Conservation (phyloP, 75 land plant genomes). For the Sequoiadendron giganteum region DNA sequence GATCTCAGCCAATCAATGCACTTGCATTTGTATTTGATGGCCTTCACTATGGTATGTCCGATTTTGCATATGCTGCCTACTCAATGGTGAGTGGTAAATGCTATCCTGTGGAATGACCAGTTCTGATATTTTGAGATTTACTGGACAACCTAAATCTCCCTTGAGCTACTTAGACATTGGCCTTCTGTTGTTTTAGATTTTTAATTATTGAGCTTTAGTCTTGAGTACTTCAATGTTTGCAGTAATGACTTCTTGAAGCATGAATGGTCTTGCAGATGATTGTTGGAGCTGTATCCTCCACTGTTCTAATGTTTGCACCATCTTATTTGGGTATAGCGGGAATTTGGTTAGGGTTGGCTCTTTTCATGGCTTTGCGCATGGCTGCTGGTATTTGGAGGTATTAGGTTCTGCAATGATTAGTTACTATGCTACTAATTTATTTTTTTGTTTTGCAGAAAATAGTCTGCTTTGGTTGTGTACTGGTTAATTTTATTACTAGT, state of each 20-base stretch:
- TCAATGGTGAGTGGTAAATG: slow-evolving; percentile 58
- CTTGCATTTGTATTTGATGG: slow-evolving; percentile 96
- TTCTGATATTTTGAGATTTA: not conserved
- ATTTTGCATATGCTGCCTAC: slow-evolving; percentile 79
- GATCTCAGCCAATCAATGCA: slow-evolving; percentile 86
- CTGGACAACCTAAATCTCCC: not conserved
- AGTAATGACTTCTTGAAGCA: not conserved
- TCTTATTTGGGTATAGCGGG: slow-evolving; percentile 64
- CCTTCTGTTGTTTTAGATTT: not conserved
- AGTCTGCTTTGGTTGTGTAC: not conserved
- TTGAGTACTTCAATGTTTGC: not conserved
- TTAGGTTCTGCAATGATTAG: not conserved
- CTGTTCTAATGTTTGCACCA: slow-evolving; percentile 63
- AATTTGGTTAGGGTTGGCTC: slow-evolving; percentile 86
- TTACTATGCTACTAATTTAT: not conserved
- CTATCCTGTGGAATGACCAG: not conserved
- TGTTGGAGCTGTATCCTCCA: slow-evolving; percentile 61
- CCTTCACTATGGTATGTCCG: slow-evolving; percentile 89
- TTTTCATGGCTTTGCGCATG: slow-evolving; percentile 82
- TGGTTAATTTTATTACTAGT: not conserved
- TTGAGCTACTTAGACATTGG: not conserved
- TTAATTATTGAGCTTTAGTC: not conserved
- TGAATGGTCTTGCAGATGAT: slow-evolving; percentile 52
- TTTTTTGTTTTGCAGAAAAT: not conserved
- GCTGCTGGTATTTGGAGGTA: slow-evolving; percentile 82